Evolutionary conservation across 371 early-diverging fungal species (phyloP).

Genomic region (Apophysomyces elegans): DNA sequence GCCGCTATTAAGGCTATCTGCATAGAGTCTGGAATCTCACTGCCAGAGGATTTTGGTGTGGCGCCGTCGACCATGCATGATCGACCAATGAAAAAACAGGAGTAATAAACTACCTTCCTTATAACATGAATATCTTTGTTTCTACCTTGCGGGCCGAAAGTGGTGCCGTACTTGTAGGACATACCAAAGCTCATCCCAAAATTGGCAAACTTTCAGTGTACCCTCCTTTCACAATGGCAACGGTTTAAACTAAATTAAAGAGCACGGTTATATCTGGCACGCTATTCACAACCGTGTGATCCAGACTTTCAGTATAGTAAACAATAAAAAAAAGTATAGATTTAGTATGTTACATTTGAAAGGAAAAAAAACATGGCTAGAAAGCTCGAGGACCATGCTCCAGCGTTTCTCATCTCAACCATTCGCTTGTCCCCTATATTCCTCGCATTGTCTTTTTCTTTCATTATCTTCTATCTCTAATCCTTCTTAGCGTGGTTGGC

Average conservation of each 20-base stretch:
- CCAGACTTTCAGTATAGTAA: no score
- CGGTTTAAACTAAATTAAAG: no score
- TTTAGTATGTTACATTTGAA: background rate
- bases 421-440: conserved; percentile 8
- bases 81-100: background rate
- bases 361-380: background rate
- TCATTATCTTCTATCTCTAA: conserved; percentile 33
- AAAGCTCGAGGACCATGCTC: conserved; percentile 6
- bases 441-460: conserved; percentile 6
- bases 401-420: background rate
- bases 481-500: conserved; percentile 53
- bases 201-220: no score
- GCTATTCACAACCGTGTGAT: no score
- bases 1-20: conserved; percentile 62
- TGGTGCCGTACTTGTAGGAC: no score
- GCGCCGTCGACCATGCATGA: conserved; percentile 55
- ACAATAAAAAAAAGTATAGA: no score
- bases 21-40: conserved; percentile 45
- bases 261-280: no score
- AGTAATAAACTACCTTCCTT: background rate
- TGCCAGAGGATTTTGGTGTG: conserved; percentile 50
- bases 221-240: no score
- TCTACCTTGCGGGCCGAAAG: no score
- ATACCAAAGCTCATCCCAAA: no score
- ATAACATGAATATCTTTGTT: no score